Evolutionary conservation across 2,329 filamentous ascomycete genomes (phyloP).

Genomic region (Fusarium sp.): DNA sequence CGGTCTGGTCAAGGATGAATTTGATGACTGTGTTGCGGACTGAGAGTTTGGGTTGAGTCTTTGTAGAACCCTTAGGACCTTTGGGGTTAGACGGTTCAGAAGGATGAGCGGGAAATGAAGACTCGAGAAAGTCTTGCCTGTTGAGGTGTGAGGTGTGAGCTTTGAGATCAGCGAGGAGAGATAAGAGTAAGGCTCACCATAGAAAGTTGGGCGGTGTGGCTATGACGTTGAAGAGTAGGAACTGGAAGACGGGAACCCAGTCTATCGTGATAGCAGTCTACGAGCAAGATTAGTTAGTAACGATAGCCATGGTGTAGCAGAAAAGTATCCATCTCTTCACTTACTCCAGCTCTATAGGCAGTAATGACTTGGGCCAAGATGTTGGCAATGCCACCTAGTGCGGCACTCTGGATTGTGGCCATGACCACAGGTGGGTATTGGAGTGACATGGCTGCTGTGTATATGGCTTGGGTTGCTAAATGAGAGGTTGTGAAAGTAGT

Average conservation of each 20-base stretch:
- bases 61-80: slow-evolving; percentile 43
- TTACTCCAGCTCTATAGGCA: slow-evolving; percentile 73
- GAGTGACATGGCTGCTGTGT: slow-evolving; percentile 44
- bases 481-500: background rate
- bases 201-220: slow-evolving; percentile 86
- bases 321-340: slow-evolving; percentile 32
- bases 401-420: slow-evolving; percentile 75
- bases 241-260: slow-evolving; percentile 79
- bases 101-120: slow-evolving; percentile 77
- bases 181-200: slow-evolving; percentile 69
- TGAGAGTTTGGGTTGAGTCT: slow-evolving; percentile 64
- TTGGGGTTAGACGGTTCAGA: slow-evolving; percentile 57
- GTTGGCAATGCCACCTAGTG: slow-evolving; percentile 78
- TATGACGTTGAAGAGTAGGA: slow-evolving; percentile 80
- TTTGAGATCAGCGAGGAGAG: slow-evolving; percentile 26
- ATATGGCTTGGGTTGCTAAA: background rate
- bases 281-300: background rate
- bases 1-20: slow-evolving; percentile 77
- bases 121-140: slow-evolving; percentile 83
- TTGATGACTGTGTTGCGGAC: slow-evolving; percentile 77
- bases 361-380: slow-evolving; percentile 80
- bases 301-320: background rate
- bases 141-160: slow-evolving; percentile 25
- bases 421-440: slow-evolving; percentile 66
- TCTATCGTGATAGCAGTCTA: slow-evolving; percentile 75